Percentiles rank a stretch among this genome's conserved stretches.
phyloP scores from a whole-genome alignment of 139 green algal species.

The Haematococcus lacustris region DNA sequence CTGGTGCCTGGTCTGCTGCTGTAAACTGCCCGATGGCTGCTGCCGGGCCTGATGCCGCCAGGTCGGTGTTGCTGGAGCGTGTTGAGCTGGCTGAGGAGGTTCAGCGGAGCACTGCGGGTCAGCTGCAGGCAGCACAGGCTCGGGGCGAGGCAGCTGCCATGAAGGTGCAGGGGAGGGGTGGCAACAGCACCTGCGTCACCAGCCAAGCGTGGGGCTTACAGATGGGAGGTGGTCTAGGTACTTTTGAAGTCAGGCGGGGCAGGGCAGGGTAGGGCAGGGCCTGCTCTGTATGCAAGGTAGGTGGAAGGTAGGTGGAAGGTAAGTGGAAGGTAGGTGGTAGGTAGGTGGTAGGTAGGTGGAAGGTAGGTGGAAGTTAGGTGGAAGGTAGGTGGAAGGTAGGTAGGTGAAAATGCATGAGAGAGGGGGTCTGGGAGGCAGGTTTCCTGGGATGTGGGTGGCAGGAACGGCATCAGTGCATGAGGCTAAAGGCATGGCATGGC shows the following conservation, averaged over 20 bases:
- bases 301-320: no score
- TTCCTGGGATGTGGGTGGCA: not conserved
- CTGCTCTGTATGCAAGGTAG: no score
- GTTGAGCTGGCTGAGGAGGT: not conserved
- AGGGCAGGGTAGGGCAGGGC: no score
- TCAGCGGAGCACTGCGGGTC: not conserved
- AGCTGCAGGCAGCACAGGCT: not conserved
- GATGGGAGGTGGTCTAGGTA: not conserved
- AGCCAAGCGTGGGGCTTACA: not conserved
- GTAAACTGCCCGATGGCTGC: no score
- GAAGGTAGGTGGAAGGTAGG: not conserved
- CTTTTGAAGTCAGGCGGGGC: not conserved
- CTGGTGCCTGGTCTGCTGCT: no score
- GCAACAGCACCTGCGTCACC: not conserved
- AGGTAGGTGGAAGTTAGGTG: no score
- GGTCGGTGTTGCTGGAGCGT: conserved; percentile 1
- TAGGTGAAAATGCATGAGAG: not conserved
- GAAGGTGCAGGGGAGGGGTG: not conserved
- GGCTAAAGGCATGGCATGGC: not conserved
- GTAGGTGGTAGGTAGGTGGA: no score
- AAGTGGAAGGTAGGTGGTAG: no score
- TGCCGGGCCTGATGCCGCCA: no score
- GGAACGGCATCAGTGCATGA: no score
- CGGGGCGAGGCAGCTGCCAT: not conserved
- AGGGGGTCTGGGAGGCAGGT: not conserved